These are phyloP conservation scores for Plantago ovata DNA, from an alignment of 257 asterid species.

Conservation along the genomic window DNA sequence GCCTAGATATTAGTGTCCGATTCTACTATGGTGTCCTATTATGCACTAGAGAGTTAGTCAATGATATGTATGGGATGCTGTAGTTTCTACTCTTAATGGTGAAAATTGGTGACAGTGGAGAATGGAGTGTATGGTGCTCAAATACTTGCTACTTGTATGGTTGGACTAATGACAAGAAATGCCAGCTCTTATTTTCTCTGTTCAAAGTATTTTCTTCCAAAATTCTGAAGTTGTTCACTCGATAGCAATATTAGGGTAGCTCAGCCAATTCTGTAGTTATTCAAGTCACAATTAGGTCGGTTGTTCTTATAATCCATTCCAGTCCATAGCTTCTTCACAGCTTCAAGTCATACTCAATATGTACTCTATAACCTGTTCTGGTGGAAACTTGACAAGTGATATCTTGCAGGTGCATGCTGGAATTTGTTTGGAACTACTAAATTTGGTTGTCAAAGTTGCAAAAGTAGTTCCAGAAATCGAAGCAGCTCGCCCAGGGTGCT, in stretches of 20 bases:
- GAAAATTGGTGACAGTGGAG: too few species aligned
- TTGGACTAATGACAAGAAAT: too few species aligned
- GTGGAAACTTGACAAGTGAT: not conserved
- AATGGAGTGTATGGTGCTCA: too few species aligned
- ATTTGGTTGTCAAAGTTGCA: conserved; percentile 36
- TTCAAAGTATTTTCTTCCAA: too few species aligned
- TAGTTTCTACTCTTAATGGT: too few species aligned
- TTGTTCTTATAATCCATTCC: not conserved
- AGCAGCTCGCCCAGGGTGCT: conserved; percentile 78
- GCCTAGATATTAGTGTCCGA: not conserved
- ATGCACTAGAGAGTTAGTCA: too few species aligned
- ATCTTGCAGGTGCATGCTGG: conserved; percentile 65
- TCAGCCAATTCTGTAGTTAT: too few species aligned
- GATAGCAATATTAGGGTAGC: too few species aligned
- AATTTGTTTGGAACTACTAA: conserved; percentile 62
- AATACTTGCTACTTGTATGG: too few species aligned
- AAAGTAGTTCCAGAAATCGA: conserved; percentile 61
- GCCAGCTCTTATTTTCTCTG: too few species aligned
- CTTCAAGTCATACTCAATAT: not conserved
- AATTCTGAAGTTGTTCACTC: too few species aligned
- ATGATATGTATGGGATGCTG: too few species aligned
- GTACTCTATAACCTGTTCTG: not conserved
- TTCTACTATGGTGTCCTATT: not conserved
- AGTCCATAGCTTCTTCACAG: not conserved
- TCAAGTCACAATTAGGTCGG: not conserved